Evolutionary conservation across 2,329 filamentous ascomycete genomes (phyloP).

Genomic region (Teratosphaeria zuluensis): DNA sequence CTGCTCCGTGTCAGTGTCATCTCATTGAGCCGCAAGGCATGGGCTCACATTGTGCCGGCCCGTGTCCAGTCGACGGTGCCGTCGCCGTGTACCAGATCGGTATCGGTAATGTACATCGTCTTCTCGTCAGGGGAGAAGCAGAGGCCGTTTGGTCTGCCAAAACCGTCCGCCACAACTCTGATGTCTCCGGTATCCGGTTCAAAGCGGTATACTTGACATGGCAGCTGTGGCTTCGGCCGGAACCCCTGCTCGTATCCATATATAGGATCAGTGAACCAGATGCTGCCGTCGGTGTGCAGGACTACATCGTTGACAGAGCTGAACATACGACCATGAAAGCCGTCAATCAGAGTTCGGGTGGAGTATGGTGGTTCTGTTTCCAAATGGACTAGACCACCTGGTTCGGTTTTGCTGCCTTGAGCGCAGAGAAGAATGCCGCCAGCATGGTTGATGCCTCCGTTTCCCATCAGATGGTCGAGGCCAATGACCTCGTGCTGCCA

Average conservation of each 20-base stretch:
- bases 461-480: conserved; percentile 34
- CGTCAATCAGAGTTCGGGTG: conserved; percentile 40
- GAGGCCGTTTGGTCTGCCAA: conserved; percentile 48
- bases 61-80: conserved; percentile 34
- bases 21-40: background rate
- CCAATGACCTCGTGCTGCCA: conserved; percentile 33
- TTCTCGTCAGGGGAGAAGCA: conserved; percentile 46
- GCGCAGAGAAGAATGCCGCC: conserved; percentile 25
- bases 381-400: conserved; percentile 19
- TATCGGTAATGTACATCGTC: conserved; percentile 49
- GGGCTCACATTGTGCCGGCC: conserved; percentile 40
- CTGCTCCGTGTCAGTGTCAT: background rate
- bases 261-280: conserved; percentile 56
- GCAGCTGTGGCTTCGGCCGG: conserved; percentile 43
- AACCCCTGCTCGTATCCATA: conserved; percentile 53
- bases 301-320: conserved; percentile 52
- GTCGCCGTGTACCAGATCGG: conserved; percentile 37
- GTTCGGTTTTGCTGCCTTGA: conserved; percentile 17
- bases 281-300: conserved; percentile 42
- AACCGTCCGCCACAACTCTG: conserved; percentile 48
- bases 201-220: conserved; percentile 50
- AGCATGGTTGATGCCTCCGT: conserved; percentile 39
- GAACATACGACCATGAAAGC: conserved; percentile 51
- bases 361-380: conserved; percentile 13
- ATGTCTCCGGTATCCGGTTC: conserved; percentile 43